Conservation (phyloP, 805 yeast species). For the Diddensiella transvaalensis region DNA sequence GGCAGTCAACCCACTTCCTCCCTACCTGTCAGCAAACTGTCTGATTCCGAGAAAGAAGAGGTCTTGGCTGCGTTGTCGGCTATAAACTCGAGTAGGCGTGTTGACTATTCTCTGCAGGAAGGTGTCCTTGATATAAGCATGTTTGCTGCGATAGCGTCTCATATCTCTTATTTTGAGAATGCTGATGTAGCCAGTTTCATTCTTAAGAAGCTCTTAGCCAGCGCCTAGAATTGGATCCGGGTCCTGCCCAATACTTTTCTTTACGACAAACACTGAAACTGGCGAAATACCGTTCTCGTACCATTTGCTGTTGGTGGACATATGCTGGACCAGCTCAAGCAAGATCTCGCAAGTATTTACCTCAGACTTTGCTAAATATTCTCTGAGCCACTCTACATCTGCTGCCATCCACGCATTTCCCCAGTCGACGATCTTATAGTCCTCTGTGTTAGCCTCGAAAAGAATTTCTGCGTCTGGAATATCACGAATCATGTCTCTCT, state of each 20-base stretch:
- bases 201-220: slow-evolving; percentile 33
- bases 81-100: slow-evolving; percentile 69
- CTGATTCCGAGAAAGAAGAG: slow-evolving; percentile 8
- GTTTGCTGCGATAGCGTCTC: slow-evolving; percentile 79
- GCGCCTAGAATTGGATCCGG: no score
- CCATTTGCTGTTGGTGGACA: slow-evolving; percentile 16
- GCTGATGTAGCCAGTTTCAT: slow-evolving; percentile 78
- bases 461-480: slow-evolving; percentile 17
- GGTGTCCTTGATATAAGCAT: slow-evolving; percentile 77
- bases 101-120: slow-evolving; percentile 77
- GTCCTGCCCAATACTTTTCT: slow-evolving; percentile 5
- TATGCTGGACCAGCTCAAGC: slow-evolving; percentile 13
- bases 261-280: slow-evolving; percentile 16
- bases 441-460: slow-evolving; percentile 6
- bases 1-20: neutral
- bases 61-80: slow-evolving; percentile 37
- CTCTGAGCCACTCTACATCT: slow-evolving; percentile 23
- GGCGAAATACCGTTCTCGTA: slow-evolving; percentile 8
- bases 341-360: slow-evolving; percentile 10
- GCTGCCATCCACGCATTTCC: slow-evolving; percentile 24
- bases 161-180: slow-evolving; percentile 84
- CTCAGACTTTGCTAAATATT: slow-evolving; percentile 11
- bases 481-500: slow-evolving; percentile 8
- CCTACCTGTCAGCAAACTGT: neutral
- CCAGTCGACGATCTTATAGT: slow-evolving; percentile 20